phyloP scores from a whole-genome alignment of 805 yeast species.

The Grigorovia yakushimaensis region DNA sequence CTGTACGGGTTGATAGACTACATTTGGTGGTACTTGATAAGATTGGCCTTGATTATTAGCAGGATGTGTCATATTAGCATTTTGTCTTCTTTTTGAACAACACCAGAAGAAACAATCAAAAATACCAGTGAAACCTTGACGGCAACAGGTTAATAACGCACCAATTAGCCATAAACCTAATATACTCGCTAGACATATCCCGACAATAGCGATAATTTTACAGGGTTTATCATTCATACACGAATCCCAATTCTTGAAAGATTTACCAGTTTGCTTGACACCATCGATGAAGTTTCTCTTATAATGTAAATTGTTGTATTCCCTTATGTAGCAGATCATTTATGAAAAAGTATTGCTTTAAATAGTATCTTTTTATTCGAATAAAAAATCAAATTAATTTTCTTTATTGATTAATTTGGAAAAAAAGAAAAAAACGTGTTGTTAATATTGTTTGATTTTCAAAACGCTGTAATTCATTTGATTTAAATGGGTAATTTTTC shows the following conservation, averaged over 20 bases:
- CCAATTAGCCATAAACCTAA: constrained; percentile 47
- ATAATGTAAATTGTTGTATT: neutral
- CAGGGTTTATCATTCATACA: constrained; percentile 74
- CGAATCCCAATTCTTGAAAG: constrained; percentile 61
- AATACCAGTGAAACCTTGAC: constrained; percentile 47
- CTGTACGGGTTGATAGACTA: constrained; percentile 25
- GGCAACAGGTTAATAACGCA: constrained; percentile 44
- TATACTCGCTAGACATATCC: constrained; percentile 49
- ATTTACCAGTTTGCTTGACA: constrained; percentile 28
- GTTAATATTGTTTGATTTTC: too few species aligned
- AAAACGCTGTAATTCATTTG: too few species aligned
- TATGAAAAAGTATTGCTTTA: too few species aligned
- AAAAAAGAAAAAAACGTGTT: too few species aligned
- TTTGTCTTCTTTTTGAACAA: constrained; percentile 3
- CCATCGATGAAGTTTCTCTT: constrained; percentile 15
- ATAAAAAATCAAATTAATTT: too few species aligned
- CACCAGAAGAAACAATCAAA: constrained; percentile 42
- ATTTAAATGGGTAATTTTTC: too few species aligned
- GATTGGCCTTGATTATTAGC: neutral
- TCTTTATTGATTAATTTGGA: too few species aligned
- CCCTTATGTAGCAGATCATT: neutral
- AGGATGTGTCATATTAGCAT: neutral
- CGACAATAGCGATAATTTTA: constrained; percentile 67
- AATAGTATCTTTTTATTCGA: too few species aligned
- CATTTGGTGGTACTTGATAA: constrained; percentile 15